Base-by-base conservation (phyloP, 2,329 filamentous ascomycete genomes). In the Aspergillus phoenicis region DNA sequence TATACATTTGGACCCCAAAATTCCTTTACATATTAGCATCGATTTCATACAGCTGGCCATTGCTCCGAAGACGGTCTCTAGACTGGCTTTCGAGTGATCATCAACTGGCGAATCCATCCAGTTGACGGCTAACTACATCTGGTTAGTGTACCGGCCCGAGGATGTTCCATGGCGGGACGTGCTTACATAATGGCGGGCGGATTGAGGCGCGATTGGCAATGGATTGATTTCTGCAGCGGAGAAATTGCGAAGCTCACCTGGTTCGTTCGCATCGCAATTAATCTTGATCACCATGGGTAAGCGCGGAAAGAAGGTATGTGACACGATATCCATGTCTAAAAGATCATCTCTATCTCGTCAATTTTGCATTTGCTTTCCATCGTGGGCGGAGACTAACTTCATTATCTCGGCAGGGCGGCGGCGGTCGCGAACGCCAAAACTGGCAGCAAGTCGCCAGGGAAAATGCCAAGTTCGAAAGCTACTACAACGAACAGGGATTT, bases 381-480 rank as follows among this genome's bases (percentile, higher is more conserved):
- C 47, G 26, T 17, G 7, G 26, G 17, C n/a, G 8, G 28, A 2
- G 13, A 51, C 47, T 51, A 28, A 51, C 28, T 28, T 59, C 51
- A 54, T 52, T 71, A 81, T 66, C 78, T 80, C 66, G 78, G 77
- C 58, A 77, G 77, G 77, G 80, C 67, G 80, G 81, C 63, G 71
- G 74, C 63, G 71, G 73, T 62, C 71, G 70, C 58, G 71, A 73
- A 64, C 77, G 80, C 62, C 69, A 71, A 58, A 79, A 80, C 64
- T 88, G 86, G 73, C 80, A 84, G 17, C 84, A 89, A 41, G 83
- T 96, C 58, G 79, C 83, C 69, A 95, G 93, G 81, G 81, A 88
- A 70, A 97, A 99, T 78, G 89, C 91, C 73, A 89, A 89, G 70
- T 89, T 96, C 66, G 90, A 98, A 80, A 82, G 83, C 65, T 98